phyloP scores from a whole-genome alignment of 2,329 filamentous ascomycete species.

The Blumeriella jaapii region DNA sequence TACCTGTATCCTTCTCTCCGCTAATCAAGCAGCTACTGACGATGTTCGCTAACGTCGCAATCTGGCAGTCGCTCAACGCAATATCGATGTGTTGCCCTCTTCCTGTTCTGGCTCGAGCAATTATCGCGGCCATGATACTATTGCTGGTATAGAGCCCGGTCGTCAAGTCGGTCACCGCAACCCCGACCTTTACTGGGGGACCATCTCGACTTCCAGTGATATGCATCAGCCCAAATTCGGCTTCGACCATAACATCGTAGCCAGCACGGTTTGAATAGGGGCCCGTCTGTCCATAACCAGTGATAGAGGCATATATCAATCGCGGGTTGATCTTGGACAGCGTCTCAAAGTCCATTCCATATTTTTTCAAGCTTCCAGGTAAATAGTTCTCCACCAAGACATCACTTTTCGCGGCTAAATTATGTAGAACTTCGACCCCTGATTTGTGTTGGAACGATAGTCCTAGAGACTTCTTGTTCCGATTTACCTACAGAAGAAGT shows the following conservation, averaged over 20 bases:
- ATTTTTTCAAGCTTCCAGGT: constrained; percentile 80
- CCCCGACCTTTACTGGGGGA: constrained; percentile 90
- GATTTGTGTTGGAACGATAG: constrained; percentile 80
- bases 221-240: constrained; percentile 96
- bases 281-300: constrained; percentile 91
- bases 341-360: constrained; percentile 77
- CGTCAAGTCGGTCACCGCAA: constrained; percentile 91
- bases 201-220: constrained; percentile 85
- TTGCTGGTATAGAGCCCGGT: constrained; percentile 94
- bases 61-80: constrained; percentile 85
- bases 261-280: constrained; percentile 80
- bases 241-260: constrained; percentile 99
- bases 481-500: too few species aligned
- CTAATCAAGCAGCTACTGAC: constrained; percentile 85
- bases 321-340: constrained; percentile 70
- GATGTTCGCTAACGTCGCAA: constrained; percentile 88
- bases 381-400: constrained; percentile 96
- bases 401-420: constrained; percentile 73
- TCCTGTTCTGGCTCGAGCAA: constrained; percentile 63
- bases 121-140: constrained; percentile 83
- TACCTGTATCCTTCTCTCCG: constrained; percentile 72
- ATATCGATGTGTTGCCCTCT: constrained; percentile 89
- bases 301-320: constrained; percentile 91
- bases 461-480: constrained; percentile 91
- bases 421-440: constrained; percentile 79